Evolutionary conservation across 2,329 filamentous ascomycete genomes (phyloP).

Genomic region (Thielaviopsis punctulata): DNA sequence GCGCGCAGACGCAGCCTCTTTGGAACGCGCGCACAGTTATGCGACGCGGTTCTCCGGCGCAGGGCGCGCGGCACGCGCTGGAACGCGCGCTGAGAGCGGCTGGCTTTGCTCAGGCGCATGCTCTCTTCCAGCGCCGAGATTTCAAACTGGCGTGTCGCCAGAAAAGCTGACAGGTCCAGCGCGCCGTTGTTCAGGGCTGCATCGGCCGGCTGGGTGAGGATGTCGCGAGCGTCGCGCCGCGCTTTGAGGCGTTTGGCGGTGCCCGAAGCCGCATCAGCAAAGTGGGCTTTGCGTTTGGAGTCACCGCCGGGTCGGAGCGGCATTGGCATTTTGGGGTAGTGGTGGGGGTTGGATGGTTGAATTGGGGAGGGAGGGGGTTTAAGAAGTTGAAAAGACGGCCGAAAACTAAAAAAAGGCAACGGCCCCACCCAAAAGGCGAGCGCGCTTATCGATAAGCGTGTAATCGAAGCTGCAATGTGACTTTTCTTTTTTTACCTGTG

Average conservation of each 20-base stretch:
- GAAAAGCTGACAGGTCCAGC: slow-evolving; percentile 68
- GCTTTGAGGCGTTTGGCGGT: slow-evolving; percentile 26
- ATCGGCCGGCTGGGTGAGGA: slow-evolving; percentile 33
- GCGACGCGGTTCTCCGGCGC: slow-evolving; percentile 76
- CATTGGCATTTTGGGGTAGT: not conserved
- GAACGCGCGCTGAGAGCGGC: slow-evolving; percentile 55
- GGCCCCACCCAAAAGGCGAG: too few relatives aligned
- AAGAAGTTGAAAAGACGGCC: too few relatives aligned
- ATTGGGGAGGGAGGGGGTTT: too few relatives aligned
- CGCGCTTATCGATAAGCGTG: too few relatives aligned
- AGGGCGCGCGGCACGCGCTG: slow-evolving; percentile 76
- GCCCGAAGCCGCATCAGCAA: slow-evolving; percentile 2
- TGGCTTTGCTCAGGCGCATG: slow-evolving; percentile 55
- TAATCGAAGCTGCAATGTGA: too few relatives aligned
- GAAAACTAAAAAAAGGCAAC: too few relatives aligned
- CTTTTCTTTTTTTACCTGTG: too few relatives aligned
- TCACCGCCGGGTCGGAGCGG: slow-evolving; percentile 8
- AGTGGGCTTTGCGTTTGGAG: slow-evolving; percentile 3
- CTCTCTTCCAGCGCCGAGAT: slow-evolving; percentile 70
- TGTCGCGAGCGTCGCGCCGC: slow-evolving; percentile 29
- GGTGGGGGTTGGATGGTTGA: not conserved
- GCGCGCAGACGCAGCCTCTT: slow-evolving; percentile 56
- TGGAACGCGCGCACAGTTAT: slow-evolving; percentile 84
- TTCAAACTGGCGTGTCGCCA: slow-evolving; percentile 75
- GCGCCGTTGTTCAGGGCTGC: slow-evolving; percentile 51